Evolutionary conservation across 140 eudicot genomes (phyloP).

Genomic region (Anethum foeniculum): DNA sequence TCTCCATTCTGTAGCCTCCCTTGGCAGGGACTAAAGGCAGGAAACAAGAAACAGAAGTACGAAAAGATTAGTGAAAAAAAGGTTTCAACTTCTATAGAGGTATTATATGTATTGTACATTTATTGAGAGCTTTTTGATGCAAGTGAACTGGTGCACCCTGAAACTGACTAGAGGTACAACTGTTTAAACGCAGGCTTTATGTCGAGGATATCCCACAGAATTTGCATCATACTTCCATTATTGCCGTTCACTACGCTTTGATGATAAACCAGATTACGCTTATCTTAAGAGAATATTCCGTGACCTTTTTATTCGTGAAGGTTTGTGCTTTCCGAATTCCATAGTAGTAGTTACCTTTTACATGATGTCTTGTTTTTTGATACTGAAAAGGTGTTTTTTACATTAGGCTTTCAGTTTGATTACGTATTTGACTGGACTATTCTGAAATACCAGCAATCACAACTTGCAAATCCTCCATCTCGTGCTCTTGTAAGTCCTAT

Average conservation of each 20-base stretch:
- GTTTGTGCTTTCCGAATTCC: conserved; percentile 19
- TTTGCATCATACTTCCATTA: conserved; percentile 91
- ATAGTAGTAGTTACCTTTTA: neutral
- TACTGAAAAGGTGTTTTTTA: neutral
- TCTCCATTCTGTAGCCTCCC: conserved; percentile 56
- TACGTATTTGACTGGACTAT: conserved; percentile 11
- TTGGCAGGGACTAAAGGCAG: conserved; percentile 99
- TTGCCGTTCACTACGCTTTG: conserved; percentile 83
- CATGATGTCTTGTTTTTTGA: neutral
- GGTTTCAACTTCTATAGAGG: conserved; percentile 92
- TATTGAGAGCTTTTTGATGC: neutral
- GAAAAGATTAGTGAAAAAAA: conserved; percentile 88
- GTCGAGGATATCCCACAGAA: conserved; percentile 85
- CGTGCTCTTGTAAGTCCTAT: conserved; percentile 23
- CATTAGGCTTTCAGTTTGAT: conserved; percentile 60
- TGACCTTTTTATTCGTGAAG: conserved; percentile 96
- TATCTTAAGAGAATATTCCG: conserved; percentile 87
- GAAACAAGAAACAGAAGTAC: conserved; percentile 83
- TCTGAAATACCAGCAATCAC: conserved; percentile 13
- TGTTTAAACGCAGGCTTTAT: conserved; percentile 52
- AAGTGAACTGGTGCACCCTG: neutral
- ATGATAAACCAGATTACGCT: conserved; percentile 88
- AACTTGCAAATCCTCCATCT: conserved; percentile 5
- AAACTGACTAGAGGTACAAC: conserved; percentile 6
- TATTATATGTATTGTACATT: conserved; percentile 25